Percentiles rank a stretch among this genome's conserved stretches.
phyloP scores from a whole-genome alignment of 345 rosid species.

The Limnanthes douglasii region DNA sequence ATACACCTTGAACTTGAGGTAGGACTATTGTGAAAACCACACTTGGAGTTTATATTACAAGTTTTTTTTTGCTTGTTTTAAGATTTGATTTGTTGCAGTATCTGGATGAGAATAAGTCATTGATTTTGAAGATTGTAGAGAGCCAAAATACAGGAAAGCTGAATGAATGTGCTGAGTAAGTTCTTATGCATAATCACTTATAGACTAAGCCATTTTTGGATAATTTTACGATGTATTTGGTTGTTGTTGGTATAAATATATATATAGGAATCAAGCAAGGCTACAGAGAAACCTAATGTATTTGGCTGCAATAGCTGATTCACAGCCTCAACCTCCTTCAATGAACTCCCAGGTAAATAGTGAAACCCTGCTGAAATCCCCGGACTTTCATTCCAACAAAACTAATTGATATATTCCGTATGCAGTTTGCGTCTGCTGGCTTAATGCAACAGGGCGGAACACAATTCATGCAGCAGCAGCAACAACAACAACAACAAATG shows the following conservation, averaged over 20 bases:
- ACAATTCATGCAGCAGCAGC: conserved; percentile 87
- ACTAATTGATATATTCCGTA: background rate
- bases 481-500: conserved; percentile 71
- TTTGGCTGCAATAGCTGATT: conserved; percentile 98
- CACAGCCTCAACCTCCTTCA: conserved; percentile 85
- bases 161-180: conserved; percentile 97
- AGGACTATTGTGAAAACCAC: too few relatives aligned
- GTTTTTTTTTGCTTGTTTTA: too few relatives aligned
- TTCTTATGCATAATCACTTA: conserved; percentile 1
- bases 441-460: conserved; percentile 56
- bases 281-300: conserved; percentile 96
- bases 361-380: background rate
- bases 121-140: conserved; percentile 99
- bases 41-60: too few relatives aligned
- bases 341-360: conserved; percentile 65
- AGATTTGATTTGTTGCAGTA: too few relatives aligned
- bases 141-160: conserved; percentile 94
- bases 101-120: conserved; percentile 97
- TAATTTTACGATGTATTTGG: too few relatives aligned
- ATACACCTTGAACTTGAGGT: too few relatives aligned
- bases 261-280: conserved; percentile 83
- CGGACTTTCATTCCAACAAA: background rate
- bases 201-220: too few relatives aligned
- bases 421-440: conserved; percentile 66
- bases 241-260: too few relatives aligned